These are phyloP conservation scores for Eucalyptus erythrocorys DNA, from an alignment of 345 rosid genomes.

Conservation along the genomic window DNA sequence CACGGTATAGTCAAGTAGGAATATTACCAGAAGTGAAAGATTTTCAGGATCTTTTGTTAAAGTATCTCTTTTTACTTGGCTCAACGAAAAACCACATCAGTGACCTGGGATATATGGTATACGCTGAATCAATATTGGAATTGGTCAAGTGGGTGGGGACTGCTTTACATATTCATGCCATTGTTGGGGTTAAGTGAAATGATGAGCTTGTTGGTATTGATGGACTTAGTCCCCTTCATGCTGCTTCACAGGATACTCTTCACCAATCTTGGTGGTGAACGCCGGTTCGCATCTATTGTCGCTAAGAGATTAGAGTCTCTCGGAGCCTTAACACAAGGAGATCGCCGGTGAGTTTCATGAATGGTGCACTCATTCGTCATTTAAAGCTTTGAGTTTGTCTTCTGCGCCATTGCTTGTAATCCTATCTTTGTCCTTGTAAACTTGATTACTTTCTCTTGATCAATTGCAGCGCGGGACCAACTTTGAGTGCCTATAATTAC, in stretches of 20 bases:
- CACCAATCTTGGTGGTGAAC: conserved; percentile 95
- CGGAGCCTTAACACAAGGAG: conserved; percentile 98
- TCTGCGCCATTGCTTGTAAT: background rate
- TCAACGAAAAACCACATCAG: background rate
- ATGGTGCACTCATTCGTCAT: background rate
- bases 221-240: background rate
- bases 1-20: background rate
- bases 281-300: conserved; percentile 98
- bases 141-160: background rate
- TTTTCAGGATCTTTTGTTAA: background rate
- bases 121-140: background rate
- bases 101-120: background rate
- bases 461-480: conserved; percentile 72
- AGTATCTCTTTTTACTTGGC: background rate
- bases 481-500: conserved; percentile 95
- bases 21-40: background rate
- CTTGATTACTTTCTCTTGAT: background rate
- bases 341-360: conserved; percentile 58
- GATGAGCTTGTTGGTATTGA: background rate
- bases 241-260: conserved; percentile 56
- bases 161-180: background rate
- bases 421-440: background rate
- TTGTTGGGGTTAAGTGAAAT: background rate
- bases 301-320: conserved; percentile 97
- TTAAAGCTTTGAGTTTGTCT: background rate